These are phyloP conservation scores for Aquilaria yunnanensis DNA, from an alignment of 345 rosid species.

Conservation along the genomic window DNA sequence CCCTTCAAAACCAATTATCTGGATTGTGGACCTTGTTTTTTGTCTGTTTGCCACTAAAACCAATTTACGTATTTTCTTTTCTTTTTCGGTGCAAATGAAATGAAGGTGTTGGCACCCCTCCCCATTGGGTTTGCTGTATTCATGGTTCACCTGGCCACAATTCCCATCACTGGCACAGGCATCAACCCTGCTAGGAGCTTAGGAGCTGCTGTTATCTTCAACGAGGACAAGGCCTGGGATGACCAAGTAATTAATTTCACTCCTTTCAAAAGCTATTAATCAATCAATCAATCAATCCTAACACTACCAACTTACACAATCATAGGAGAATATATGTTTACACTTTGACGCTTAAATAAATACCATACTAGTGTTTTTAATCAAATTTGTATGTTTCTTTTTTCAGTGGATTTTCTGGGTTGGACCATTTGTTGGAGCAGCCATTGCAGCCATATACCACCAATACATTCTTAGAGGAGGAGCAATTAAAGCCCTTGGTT, in stretches of 20 bases:
- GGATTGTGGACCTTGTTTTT: background rate
- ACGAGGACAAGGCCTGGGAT: slow-evolving; percentile 80
- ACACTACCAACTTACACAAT: background rate
- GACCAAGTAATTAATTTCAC: slow-evolving; percentile 51
- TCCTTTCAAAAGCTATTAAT: background rate
- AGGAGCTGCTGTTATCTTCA: slow-evolving; percentile 89
- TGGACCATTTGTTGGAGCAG: slow-evolving; percentile 89
- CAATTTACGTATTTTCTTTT: background rate
- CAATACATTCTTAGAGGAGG: slow-evolving; percentile 72
- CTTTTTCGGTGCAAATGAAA: background rate
- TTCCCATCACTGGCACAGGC: slow-evolving; percentile 91
- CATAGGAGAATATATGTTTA: background rate
- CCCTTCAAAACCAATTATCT: too few relatives aligned
- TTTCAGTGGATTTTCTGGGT: slow-evolving; percentile 96
- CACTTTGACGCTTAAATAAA: background rate
- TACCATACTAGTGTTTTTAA: too few relatives aligned
- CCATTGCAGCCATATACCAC: slow-evolving; percentile 72
- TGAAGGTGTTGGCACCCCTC: slow-evolving; percentile 91
- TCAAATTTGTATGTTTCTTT: background rate
- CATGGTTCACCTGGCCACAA: slow-evolving; percentile 93
- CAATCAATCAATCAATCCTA: background rate
- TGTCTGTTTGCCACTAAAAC: too few relatives aligned
- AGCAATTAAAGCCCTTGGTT: slow-evolving; percentile 72
- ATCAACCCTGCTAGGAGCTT: slow-evolving; percentile 97
- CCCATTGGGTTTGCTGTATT: slow-evolving; percentile 97